Evolutionary conservation across 2,329 filamentous ascomycete species (phyloP).

Genomic region (Colletotrichum sublineola): DNA sequence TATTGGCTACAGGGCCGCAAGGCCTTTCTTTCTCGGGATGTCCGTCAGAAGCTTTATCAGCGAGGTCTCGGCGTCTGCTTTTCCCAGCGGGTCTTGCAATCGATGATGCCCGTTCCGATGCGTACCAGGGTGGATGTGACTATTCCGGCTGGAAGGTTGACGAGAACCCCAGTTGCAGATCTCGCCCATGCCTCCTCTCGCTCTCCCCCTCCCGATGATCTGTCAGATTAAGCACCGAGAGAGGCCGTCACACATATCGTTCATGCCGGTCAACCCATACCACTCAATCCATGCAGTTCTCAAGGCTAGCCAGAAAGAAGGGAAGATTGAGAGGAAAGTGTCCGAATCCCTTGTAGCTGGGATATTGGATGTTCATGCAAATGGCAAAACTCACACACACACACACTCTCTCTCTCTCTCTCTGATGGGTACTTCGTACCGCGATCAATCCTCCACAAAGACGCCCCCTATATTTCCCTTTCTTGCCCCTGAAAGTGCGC

Average conservation of each 20-base stretch:
- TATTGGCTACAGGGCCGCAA: constrained; percentile 9
- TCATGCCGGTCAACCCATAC: constrained; percentile 15
- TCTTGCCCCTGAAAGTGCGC: neutral
- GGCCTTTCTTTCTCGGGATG: neutral
- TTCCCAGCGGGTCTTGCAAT: neutral
- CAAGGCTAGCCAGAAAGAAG: constrained; percentile 12
- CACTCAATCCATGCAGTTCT: constrained; percentile 35
- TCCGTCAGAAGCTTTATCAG: neutral
- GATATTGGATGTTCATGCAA: constrained; percentile 36
- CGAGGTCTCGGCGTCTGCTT: neutral
- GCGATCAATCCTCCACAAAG: neutral
- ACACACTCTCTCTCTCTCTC: neutral
- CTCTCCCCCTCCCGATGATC: neutral
- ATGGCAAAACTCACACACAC: constrained; percentile 20
- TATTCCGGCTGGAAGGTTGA: neutral
- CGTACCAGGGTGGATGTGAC: constrained; percentile 14
- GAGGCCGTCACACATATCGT: constrained; percentile 17
- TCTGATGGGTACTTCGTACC: neutral
- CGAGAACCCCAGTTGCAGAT: constrained; percentile 34
- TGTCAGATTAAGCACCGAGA: constrained; percentile 25
- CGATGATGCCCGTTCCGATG: neutral
- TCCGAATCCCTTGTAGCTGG: constrained; percentile 7
- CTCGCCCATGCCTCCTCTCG: constrained; percentile 21
- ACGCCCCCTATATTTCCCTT: neutral
- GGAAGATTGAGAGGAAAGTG: neutral